Conservation (phyloP, 768 basidiomycete species). For the Boletus rufocinnamomeus region DNA sequence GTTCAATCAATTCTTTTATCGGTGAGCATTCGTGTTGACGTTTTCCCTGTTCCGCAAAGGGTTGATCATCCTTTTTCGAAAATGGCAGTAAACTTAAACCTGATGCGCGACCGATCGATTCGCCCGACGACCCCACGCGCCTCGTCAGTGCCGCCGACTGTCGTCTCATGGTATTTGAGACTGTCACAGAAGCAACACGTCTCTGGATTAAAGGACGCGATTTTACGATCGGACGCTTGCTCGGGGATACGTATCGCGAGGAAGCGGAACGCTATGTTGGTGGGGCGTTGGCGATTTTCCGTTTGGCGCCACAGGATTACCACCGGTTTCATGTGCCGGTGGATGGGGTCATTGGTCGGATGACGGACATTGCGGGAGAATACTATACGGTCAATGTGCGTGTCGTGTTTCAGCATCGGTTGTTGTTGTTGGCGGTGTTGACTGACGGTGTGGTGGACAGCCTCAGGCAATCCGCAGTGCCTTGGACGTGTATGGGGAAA, state of each 20-base stretch:
- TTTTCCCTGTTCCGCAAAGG: neutral
- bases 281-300: conserved; percentile 86
- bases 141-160: conserved; percentile 94
- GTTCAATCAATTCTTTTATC: conserved; percentile 93
- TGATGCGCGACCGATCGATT: conserved; percentile 72
- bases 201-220: conserved; percentile 98
- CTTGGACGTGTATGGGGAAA: conserved; percentile 93
- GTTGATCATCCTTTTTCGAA: neutral
- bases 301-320: conserved; percentile 93
- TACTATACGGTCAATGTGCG: conserved; percentile 95
- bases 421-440: neutral
- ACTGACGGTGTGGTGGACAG: conserved; percentile 36
- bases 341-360: conserved; percentile 78
- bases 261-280: conserved; percentile 72
- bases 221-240: conserved; percentile 76
- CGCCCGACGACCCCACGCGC: conserved; percentile 70
- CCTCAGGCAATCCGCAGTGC: conserved; percentile 92
- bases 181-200: conserved; percentile 78
- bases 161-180: conserved; percentile 93
- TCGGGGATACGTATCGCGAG: conserved; percentile 75
- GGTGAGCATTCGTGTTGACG: conserved; percentile 37
- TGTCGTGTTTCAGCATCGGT: conserved; percentile 28
- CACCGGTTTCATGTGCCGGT: conserved; percentile 92
- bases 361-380: conserved; percentile 84
- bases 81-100: conserved; percentile 77